These are phyloP conservation scores for Circinella minor DNA, from an alignment of 371 early-diverging fungal genomes.

Conservation along the genomic window DNA sequence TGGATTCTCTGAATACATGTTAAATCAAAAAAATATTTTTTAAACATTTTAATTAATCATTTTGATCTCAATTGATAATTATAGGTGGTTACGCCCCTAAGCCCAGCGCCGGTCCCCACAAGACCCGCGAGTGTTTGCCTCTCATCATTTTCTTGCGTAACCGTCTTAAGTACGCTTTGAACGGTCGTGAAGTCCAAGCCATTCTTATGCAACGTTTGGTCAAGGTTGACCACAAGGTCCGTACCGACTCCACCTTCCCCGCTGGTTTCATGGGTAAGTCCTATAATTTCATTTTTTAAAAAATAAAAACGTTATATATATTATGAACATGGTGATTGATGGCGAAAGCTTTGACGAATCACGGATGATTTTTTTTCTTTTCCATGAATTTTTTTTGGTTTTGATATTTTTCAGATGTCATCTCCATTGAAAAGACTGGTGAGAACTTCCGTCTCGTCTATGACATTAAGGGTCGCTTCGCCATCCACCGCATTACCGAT, in stretches of 20 bases:
- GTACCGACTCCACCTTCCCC: slow-evolving; percentile 98
- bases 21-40: background rate
- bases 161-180: slow-evolving; percentile 99
- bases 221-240: slow-evolving; percentile 99
- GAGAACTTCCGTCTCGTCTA: slow-evolving; percentile 99
- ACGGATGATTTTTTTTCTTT: slow-evolving; percentile 46
- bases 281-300: background rate
- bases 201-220: slow-evolving; percentile 99
- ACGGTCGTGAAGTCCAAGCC: slow-evolving; percentile 95
- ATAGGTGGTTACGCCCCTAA: slow-evolving; percentile 87
- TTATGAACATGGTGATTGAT: slow-evolving; percentile 28
- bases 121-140: slow-evolving; percentile 99
- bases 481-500: slow-evolving; percentile 98
- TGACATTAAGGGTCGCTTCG: slow-evolving; percentile 99
- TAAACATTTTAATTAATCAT: background rate
- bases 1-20: slow-evolving; percentile 21
- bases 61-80: background rate
- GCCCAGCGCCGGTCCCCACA: slow-evolving; percentile 99
- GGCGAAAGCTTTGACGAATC: slow-evolving; percentile 57
- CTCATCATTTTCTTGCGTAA: slow-evolving; percentile 98
- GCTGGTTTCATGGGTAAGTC: slow-evolving; percentile 97
- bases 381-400: slow-evolving; percentile 8
- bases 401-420: slow-evolving; percentile 78
- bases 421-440: slow-evolving; percentile 98
- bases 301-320: background rate